Base-by-base conservation (phyloP, 2,329 filamentous ascomycete species). In the Diaporthe batatas region DNA sequence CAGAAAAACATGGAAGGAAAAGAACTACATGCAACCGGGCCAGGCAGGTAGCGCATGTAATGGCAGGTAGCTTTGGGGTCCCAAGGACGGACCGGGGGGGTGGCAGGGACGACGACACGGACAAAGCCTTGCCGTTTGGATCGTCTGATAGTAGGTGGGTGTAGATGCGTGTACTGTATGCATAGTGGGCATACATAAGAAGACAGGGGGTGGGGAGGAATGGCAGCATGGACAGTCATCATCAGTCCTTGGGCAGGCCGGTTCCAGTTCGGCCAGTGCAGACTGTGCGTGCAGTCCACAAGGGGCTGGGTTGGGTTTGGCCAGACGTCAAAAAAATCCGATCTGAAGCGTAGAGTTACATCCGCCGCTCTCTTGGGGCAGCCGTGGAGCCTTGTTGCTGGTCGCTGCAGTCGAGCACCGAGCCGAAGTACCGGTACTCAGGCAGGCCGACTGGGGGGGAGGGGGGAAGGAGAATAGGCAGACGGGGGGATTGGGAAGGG, bases 11-110 rank as follows among this genome's bases (percentile, higher is more conserved):
- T 67, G 62, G 47, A 23, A 54, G 57, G 71, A 47, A 47, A 47
- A 47, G 44, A 55, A 55, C 69, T 55, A 55, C 54, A 59, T 55
- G 68, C 70, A 64, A 49, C 51, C 62, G 65, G 49, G 57, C 54
- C 36, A 72, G 42, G 49, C 55, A n/a, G 44, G 42, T 59, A 68
- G 55, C 36, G 36, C 16, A 47, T 57, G 65, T 68, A 68, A 68
- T 34, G 65, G 51, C 36, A 68, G 65, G 71, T 73, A 71, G 59
- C 72, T 59, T 71, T 72, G 75, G 74, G 71, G 73, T 73, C 21
- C 54, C 68, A 62, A 58, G 42, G 72, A 72, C 72, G 68, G 44
- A 21, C 44, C 16, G 7, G 44, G 32, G 53, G 34, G 21, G n/a
- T n/a, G 11, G 21, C 32, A 39, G 54, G 32, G 54, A 36, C 29